Conservation (phyloP, 768 basidiomycete genomes). For the Coprinopsis cinerea region DNA sequence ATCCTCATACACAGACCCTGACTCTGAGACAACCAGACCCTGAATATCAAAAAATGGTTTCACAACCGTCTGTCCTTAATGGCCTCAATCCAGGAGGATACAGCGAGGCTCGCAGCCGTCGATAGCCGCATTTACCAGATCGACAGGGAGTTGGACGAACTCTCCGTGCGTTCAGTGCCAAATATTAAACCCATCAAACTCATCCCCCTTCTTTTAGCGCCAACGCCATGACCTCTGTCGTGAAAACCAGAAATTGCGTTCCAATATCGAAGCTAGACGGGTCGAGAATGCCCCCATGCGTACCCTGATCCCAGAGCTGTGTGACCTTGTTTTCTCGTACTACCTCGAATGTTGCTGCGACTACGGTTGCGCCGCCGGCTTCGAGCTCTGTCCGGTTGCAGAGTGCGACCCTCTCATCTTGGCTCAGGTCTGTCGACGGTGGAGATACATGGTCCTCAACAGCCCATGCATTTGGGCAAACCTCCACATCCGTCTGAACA, state of each 20-base stretch:
- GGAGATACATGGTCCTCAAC: conserved; percentile 15
- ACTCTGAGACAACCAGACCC: too few species aligned
- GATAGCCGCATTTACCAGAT: background rate
- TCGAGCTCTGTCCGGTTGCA: conserved; percentile 5
- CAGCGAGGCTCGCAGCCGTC: background rate
- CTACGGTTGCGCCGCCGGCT: conserved; percentile 5
- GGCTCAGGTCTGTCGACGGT: conserved; percentile 18
- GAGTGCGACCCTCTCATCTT: conserved; percentile 13
- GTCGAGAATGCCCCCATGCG: conserved; percentile 15
- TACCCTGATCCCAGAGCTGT: conserved; percentile 16
- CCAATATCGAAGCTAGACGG: conserved; percentile 15
- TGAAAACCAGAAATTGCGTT: conserved; percentile 7
- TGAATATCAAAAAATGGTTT: background rate
- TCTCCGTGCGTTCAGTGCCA: background rate
- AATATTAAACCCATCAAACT: background rate
- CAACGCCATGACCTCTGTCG: conserved; percentile 1
- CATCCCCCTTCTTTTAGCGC: conserved; percentile 1
- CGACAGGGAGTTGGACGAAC: conserved; percentile 1
- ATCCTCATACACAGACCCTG: background rate
- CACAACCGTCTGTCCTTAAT: background rate
- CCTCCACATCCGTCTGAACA: conserved; percentile 13
- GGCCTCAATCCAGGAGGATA: conserved; percentile 4
- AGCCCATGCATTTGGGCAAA: conserved; percentile 17
- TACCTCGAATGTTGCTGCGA: conserved; percentile 8
- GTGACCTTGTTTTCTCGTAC: conserved; percentile 17